Evolutionary conservation across 2,329 filamentous ascomycete species (phyloP), one percentile per base, ranked within the genome.

Genomic region (Microdochium trichocladiopsis): DNA sequence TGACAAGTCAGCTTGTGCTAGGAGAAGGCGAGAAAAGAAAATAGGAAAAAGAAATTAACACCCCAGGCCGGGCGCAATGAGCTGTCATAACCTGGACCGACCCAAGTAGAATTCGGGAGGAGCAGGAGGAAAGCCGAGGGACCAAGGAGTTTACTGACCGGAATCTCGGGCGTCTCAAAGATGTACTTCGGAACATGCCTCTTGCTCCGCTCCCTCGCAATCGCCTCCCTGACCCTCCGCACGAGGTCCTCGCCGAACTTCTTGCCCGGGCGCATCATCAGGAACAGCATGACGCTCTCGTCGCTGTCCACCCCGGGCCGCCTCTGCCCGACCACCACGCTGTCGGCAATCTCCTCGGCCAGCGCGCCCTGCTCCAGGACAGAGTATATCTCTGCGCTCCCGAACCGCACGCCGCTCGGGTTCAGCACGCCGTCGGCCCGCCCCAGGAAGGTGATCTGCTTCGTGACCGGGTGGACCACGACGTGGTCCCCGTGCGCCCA

Each of bases 401-500:
- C 90, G 61, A 94, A 95, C 0, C 89, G 77, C 11, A 94, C 83
- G 0, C 89, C 89, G 6, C 79, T 84, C 0, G 89, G 89, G 63
- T 94, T 94, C 50, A 94, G 70, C 2, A 94, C 88, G 12, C 88
- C 89, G 61, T 94, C 89, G 2, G 83, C 86, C 2, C 88, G 77
- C 1, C 87, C 87, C 0, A 89, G 76, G 58, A 92, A 85, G 12
- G 79, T 65, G 5, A 90, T 65, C 47, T 82, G 78, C 6, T 82
- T 79, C 1, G 88, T 92, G 3, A 69, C 57, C 0, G 88, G 87
- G 61, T 93, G 83, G 14, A 88, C 71, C 33, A 79, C 77, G 60
- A 89, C 84, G 64, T 92, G 93, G 62, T 94, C 90, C 22, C 89
- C 89, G 57, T 94, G 90, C 0, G 87, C 87, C 90, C 89, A 94